Percentiles rank a stretch among this genome's conserved stretches.
Conservation (phyloP, 129 eudicot genomes). For the Logfia minima region DNA sequence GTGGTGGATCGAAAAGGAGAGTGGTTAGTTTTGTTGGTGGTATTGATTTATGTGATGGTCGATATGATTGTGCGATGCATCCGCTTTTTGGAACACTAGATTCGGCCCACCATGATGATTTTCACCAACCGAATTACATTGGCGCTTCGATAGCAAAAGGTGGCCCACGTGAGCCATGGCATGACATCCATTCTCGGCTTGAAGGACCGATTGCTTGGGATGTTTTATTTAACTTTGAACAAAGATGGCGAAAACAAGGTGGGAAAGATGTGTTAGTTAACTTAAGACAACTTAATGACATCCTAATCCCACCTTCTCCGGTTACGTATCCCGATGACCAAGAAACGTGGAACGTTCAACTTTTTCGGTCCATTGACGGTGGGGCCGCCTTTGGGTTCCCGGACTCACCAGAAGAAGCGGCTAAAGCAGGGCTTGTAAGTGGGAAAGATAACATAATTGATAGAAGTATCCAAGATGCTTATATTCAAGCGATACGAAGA, state of each 20-base stretch:
- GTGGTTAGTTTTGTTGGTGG: conserved; percentile 86
- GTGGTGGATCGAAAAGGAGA: conserved; percentile 51
- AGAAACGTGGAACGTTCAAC: conserved; percentile 79
- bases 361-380: conserved; percentile 77
- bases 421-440: conserved; percentile 72
- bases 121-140: conserved; percentile 70
- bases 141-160: conserved; percentile 67
- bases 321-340: conserved; percentile 60
- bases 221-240: conserved; percentile 76
- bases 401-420: conserved; percentile 72
- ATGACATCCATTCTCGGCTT: conserved; percentile 73
- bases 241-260: conserved; percentile 87
- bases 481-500: conserved; percentile 74
- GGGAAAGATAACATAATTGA: conserved; percentile 84
- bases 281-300: conserved; percentile 53
- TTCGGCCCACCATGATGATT: conserved; percentile 66
- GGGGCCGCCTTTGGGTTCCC: conserved; percentile 94
- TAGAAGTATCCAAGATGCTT: conserved; percentile 85
- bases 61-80: conserved; percentile 66
- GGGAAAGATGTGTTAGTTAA: conserved; percentile 66
- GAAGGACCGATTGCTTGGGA: conserved; percentile 92
- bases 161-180: conserved; percentile 93
- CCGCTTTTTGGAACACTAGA: conserved; percentile 68
- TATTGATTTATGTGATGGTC: conserved; percentile 76
- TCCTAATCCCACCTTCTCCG: conserved; percentile 72